Evolutionary conservation across 768 basidiomycete species (phyloP).

Genomic region (Tephrocybe sp.): DNA sequence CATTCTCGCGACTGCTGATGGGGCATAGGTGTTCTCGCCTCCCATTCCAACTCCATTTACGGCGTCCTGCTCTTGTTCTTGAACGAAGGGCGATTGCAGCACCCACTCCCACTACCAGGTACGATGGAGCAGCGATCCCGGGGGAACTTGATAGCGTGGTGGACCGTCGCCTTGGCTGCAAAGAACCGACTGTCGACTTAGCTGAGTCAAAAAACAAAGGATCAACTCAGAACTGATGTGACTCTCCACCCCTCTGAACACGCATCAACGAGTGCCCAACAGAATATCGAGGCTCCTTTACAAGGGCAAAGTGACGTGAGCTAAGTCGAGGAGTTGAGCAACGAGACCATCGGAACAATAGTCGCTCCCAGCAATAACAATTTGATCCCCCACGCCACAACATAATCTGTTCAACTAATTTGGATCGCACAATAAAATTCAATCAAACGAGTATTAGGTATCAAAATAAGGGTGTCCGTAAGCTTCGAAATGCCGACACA

Average conservation of each 20-base stretch:
- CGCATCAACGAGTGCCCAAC: constrained; percentile 5
- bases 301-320: no score
- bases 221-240: constrained; percentile 21
- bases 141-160: neutral
- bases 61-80: neutral
- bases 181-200: constrained; percentile 10
- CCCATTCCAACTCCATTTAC: constrained; percentile 41
- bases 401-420: constrained; percentile 3
- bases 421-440: constrained; percentile 2
- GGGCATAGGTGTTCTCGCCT: constrained; percentile 27
- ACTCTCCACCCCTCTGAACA: constrained; percentile 13
- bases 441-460: constrained; percentile 11
- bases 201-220: constrained; percentile 19
- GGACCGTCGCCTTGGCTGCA: constrained; percentile 14
- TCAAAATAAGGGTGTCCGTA: constrained; percentile 20
- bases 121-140: neutral
- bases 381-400: constrained; percentile 13
- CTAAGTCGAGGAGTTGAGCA: no score
- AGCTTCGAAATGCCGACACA: constrained; percentile 32
- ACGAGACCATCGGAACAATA: constrained; percentile 3
- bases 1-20: constrained; percentile 33
- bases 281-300: no score
- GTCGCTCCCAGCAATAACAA: neutral
- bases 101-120: neutral
- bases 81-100: neutral